phyloP scores from a whole-genome alignment of 371 early-diverging fungal genomes.

The Dichotomocladium elegans region DNA sequence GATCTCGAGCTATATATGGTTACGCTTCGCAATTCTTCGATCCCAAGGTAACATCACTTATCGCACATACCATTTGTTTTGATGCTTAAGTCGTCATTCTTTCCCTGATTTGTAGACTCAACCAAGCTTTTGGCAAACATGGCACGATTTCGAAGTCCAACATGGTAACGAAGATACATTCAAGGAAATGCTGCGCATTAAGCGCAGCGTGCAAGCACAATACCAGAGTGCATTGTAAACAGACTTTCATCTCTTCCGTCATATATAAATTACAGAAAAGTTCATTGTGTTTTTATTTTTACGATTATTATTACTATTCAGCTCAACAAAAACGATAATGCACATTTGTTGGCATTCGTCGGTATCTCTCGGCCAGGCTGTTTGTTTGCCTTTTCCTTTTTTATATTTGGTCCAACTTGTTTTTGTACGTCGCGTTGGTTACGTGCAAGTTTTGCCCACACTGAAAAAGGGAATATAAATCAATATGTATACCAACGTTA shows the following conservation, averaged over 20 bases:
- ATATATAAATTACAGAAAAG: neutral
- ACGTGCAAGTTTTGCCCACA: conserved; percentile 9
- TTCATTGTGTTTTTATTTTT: neutral
- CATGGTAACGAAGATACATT: conserved; percentile 98
- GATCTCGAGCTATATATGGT: conserved; percentile 89
- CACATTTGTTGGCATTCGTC: conserved; percentile 3
- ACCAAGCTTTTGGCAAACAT: conserved; percentile 81
- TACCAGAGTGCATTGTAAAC: conserved; percentile 29
- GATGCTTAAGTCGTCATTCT: neutral
- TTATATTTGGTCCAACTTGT: neutral
- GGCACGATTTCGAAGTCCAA: conserved; percentile 96
- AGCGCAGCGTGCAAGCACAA: conserved; percentile 65
- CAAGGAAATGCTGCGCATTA: conserved; percentile 95
- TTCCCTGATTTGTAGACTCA: conserved; percentile 36
- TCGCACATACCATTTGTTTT: too few relatives aligned
- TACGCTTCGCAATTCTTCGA: conserved; percentile 89
- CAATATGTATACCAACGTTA: neutral
- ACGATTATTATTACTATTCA: neutral
- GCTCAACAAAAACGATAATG: conserved; percentile 7
- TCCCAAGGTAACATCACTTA: conserved; percentile 72
- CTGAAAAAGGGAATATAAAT: neutral
- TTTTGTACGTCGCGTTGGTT: conserved; percentile 1
- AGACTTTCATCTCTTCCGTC: neutral
- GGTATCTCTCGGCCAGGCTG: too few relatives aligned
- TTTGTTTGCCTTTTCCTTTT: neutral